Conservation (phyloP, 495 filamentous ascomycete genomes). For the Neurospora sp. region DNA sequence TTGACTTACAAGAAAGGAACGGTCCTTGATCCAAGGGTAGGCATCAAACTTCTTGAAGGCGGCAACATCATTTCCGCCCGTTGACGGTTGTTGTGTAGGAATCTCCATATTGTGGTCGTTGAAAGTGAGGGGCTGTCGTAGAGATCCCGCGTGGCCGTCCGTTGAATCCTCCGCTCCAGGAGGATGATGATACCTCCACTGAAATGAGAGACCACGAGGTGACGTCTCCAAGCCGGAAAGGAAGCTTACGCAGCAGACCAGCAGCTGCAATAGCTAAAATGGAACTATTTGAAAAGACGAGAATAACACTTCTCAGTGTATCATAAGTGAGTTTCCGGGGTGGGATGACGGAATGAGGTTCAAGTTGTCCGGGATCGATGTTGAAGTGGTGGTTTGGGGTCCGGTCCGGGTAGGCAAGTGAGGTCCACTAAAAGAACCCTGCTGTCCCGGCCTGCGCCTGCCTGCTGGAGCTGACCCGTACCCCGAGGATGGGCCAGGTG, state of each 20-base stretch:
- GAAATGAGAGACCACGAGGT: not conserved
- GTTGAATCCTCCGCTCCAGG: not conserved
- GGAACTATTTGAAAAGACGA: not conserved
- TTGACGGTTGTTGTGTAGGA: not conserved
- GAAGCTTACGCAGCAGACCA: not conserved
- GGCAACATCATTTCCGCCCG: not conserved
- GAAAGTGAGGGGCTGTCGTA: not conserved
- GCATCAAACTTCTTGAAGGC: constrained; percentile 12
- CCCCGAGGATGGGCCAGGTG: not conserved
- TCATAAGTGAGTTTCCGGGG: not conserved
- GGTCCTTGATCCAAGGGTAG: constrained; percentile 16
- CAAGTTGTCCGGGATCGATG: not conserved
- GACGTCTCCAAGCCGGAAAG: not conserved
- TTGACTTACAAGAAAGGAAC: not conserved
- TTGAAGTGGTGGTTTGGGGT: not conserved
- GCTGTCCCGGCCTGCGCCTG: not conserved
- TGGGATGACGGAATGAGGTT: not conserved
- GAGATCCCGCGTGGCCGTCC: not conserved
- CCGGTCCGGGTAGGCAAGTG: not conserved
- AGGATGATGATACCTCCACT: not conserved
- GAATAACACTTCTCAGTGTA: not conserved
- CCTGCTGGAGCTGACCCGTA: not conserved
- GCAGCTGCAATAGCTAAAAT: not conserved
- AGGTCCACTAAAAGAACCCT: not conserved
- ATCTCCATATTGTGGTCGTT: not conserved